Percentiles rank a stretch among this genome's conserved stretches.
Conservation (phyloP, 768 basidiomycete species). For the Agaricus blazei region DNA sequence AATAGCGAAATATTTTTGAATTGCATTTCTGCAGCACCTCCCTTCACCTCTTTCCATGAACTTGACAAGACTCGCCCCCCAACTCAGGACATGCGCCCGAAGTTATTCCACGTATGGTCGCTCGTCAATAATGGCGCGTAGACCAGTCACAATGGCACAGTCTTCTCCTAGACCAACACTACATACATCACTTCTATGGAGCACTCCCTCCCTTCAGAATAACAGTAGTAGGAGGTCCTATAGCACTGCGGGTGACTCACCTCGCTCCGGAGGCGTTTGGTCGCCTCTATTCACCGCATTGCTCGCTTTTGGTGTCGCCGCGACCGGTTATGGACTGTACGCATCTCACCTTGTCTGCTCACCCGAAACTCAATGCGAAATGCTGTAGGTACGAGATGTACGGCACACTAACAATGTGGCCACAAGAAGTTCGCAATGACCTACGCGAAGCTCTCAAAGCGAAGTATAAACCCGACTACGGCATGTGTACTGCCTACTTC, state of each 20-base stretch:
- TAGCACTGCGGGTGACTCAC: slow-evolving; percentile 3
- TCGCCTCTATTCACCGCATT: slow-evolving; percentile 23
- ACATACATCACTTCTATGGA: background rate
- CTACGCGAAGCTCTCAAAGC: slow-evolving; percentile 63
- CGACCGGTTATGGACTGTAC: slow-evolving; percentile 30
- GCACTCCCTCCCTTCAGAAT: background rate
- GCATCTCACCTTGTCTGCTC: slow-evolving; percentile 6
- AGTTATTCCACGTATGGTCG: background rate
- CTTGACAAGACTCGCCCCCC: background rate
- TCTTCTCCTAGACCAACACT: background rate
- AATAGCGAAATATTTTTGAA: slow-evolving; percentile 2
- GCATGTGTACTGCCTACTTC: slow-evolving; percentile 47
- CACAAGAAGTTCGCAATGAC: slow-evolving; percentile 54
- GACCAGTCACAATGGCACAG: background rate
- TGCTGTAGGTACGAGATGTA: slow-evolving; percentile 35
- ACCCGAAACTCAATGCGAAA: background rate
- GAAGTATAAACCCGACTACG: slow-evolving; percentile 50
- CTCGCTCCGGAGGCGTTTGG: slow-evolving; percentile 4
- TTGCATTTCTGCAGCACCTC: background rate
- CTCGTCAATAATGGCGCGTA: background rate
- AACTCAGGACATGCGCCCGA: background rate
- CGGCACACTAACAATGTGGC: slow-evolving; percentile 59
- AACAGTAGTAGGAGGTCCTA: background rate
- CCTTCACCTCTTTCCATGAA: slow-evolving; percentile 1
- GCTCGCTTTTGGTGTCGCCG: slow-evolving; percentile 25